Conservation (phyloP, 2,329 filamentous ascomycete species). For the Pseudofabraea citricarpa region DNA sequence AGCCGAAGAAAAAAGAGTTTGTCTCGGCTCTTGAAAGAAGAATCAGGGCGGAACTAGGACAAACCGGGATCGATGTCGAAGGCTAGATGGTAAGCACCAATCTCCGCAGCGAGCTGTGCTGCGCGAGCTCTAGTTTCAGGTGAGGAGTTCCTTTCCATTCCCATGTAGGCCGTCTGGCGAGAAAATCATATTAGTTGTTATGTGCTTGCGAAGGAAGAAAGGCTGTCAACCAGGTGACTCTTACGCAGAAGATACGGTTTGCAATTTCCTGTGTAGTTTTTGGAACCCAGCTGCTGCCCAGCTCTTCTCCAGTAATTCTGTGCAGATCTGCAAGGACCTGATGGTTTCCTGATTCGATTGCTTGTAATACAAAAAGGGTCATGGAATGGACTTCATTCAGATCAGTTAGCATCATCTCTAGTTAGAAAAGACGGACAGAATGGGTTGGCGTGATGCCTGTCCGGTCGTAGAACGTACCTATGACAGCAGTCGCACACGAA, state of each 20-base stretch:
- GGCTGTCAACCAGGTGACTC: no score
- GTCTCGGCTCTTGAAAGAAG: conserved; percentile 57
- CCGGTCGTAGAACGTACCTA: no score
- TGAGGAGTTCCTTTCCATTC: conserved; percentile 61
- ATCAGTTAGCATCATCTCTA: no score
- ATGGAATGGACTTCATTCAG: conserved; percentile 39
- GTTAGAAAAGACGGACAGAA: no score
- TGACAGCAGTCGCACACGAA: conserved; percentile 48
- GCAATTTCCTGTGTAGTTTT: conserved; percentile 49
- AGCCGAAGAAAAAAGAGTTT: conserved; percentile 50
- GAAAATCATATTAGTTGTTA: no score
- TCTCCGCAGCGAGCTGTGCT: conserved; percentile 51
- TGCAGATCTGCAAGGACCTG: conserved; percentile 47
- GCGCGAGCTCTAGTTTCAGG: conserved; percentile 57
- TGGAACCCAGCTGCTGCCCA: conserved; percentile 35
- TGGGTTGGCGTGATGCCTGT: no score
- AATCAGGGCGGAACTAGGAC: no score
- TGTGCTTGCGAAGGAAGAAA: no score
- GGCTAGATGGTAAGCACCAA: conserved; percentile 69
- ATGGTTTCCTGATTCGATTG: conserved; percentile 38
- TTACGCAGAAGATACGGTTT: conserved; percentile 50
- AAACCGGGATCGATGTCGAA: conserved; percentile 68
- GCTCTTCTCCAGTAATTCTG: conserved; percentile 46
- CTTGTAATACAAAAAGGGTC: conserved; percentile 50
- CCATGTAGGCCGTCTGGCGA: conserved; percentile 68